Evolutionary conservation across 768 basidiomycete species (phyloP).

Genomic region (Serendipita vermifera): DNA sequence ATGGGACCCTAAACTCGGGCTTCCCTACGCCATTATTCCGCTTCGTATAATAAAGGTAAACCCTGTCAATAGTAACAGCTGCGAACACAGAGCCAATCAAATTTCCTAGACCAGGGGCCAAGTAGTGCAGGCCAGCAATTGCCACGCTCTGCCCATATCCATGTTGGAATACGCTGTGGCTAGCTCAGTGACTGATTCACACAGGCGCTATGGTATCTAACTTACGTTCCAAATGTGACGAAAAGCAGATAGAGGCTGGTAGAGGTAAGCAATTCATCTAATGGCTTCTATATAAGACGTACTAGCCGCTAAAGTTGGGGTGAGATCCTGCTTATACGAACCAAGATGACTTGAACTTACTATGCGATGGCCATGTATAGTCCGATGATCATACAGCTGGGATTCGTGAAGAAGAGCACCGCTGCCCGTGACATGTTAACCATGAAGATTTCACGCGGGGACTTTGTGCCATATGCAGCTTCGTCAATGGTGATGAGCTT

Average conservation of each 20-base stretch:
- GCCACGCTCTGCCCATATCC: background rate
- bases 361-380: background rate
- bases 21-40: background rate
- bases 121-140: background rate
- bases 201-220: background rate
- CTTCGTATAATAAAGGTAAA: background rate
- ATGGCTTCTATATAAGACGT: no score
- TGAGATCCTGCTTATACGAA: no score
- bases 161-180: background rate
- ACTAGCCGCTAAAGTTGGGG: no score
- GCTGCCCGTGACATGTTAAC: background rate
- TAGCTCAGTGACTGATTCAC: no score
- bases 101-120: background rate
- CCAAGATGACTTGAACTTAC: no score
- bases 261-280: no score
- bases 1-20: background rate
- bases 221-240: background rate
- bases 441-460: background rate
- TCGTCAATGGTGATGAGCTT: background rate
- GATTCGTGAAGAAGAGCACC: background rate
- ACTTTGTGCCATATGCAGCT: background rate
- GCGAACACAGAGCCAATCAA: background rate
- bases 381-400: background rate
- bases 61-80: background rate
- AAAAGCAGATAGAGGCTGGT: background rate